Evolutionary conservation across 805 yeast species (phyloP).

Genomic region (Cyberlindnera americana): DNA sequence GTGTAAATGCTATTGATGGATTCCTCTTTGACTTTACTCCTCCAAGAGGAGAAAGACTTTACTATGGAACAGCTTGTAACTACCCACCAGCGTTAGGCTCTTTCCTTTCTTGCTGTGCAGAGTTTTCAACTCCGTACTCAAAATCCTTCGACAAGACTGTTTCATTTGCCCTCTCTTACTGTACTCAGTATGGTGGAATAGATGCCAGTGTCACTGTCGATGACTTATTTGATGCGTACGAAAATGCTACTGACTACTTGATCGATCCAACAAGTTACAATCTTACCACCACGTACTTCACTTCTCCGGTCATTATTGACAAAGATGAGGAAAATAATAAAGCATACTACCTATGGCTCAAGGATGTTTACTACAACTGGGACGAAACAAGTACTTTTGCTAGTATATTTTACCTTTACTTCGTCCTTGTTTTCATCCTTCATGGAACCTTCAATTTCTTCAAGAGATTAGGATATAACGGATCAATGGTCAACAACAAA

Average conservation of each 20-base stretch:
- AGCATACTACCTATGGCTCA: constrained; percentile 3
- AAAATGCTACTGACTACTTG: constrained; percentile 29
- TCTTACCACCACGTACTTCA: constrained; percentile 6
- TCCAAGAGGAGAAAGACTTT: not conserved
- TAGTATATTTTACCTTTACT: constrained; percentile 35
- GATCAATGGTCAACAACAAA: constrained; percentile 11
- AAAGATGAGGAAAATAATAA: not conserved
- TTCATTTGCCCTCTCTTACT: not conserved
- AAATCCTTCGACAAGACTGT: constrained; percentile 15
- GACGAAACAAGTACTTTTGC: constrained; percentile 23
- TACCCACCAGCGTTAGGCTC: constrained; percentile 19
- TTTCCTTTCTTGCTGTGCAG: constrained; percentile 7
- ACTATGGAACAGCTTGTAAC: constrained; percentile 10
- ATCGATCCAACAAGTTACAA: constrained; percentile 9
- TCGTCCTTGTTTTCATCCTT: constrained; percentile 37
- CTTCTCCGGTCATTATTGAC: constrained; percentile 14
- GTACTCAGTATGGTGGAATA: constrained; percentile 3
- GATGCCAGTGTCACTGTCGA: constrained; percentile 1
- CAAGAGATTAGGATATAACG: constrained; percentile 22
- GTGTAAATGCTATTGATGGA: not conserved
- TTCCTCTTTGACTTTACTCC: constrained; percentile 5
- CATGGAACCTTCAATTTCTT: constrained; percentile 33
- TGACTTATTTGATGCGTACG: constrained; percentile 27
- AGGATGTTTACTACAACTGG: constrained; percentile 16
- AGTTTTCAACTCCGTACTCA: constrained; percentile 10